Conservation (phyloP, 768 basidiomycete genomes). For the Kondoa subrosea region DNA sequence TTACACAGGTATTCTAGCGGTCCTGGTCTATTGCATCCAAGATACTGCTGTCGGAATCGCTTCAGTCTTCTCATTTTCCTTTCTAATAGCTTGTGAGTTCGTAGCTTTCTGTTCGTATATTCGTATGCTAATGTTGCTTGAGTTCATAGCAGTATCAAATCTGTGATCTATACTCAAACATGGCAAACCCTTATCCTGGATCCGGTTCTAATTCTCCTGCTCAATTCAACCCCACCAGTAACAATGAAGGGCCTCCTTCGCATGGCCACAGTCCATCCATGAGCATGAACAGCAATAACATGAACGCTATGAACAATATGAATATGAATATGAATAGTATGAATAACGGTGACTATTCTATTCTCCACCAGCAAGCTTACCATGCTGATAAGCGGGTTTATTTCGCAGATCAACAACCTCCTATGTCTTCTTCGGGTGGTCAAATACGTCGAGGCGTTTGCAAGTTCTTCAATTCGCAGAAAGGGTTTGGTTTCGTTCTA, state of each 20-base stretch:
- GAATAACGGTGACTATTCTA: slow-evolving; percentile 10
- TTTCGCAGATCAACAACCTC: too few relatives aligned
- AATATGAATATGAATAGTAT: slow-evolving; percentile 2
- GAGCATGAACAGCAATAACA: background rate
- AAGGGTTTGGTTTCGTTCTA: slow-evolving; percentile 29
- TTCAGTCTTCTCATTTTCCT: too few relatives aligned
- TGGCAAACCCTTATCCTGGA: background rate
- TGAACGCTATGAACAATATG: background rate
- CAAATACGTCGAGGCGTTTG: slow-evolving; percentile 8
- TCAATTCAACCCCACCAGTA: background rate
- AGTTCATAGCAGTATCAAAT: too few relatives aligned
- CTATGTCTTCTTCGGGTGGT: background rate
- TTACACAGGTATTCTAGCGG: too few relatives aligned
- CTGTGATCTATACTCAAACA: too few relatives aligned
- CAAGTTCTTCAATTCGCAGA: slow-evolving; percentile 19
- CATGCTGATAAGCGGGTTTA: background rate
- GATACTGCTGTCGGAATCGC: too few relatives aligned
- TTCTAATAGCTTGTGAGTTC: too few relatives aligned
- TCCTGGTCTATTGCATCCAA: too few relatives aligned
- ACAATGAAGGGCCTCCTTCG: slow-evolving; percentile 12
- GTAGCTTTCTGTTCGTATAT: too few relatives aligned
- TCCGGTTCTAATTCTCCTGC: background rate
- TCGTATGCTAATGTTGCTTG: too few relatives aligned
- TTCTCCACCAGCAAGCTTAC: slow-evolving; percentile 6
- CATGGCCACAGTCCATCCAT: background rate